phyloP scores from a whole-genome alignment of 768 basidiomycete species.

The Termitomyces sp. region DNA sequence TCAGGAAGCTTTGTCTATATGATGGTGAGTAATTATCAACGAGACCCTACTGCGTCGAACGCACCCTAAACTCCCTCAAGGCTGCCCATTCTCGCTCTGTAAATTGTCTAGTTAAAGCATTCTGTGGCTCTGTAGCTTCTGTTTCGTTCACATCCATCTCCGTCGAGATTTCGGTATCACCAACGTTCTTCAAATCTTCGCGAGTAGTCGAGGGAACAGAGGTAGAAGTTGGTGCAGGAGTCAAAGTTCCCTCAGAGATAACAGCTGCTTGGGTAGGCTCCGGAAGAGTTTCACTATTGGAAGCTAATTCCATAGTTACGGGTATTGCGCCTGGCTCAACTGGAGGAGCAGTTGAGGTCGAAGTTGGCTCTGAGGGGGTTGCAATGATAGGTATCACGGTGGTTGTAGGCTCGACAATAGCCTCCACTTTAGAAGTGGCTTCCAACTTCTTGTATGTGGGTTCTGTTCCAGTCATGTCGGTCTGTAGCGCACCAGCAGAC shows the following conservation, averaged over 20 bases:
- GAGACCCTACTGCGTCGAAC: constrained; percentile 11
- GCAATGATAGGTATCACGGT: not conserved
- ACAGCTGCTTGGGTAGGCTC: constrained; percentile 4
- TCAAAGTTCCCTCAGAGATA: constrained; percentile 3
- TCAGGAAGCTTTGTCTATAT: constrained; percentile 39
- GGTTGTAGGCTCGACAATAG: not conserved
- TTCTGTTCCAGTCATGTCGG: not conserved
- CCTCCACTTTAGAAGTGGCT: not conserved
- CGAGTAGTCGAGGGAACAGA: not conserved
- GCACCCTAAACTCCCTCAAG: constrained; percentile 62
- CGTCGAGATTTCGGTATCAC: not conserved
- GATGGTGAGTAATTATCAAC: not conserved
- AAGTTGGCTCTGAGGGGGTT: not conserved
- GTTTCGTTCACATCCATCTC: constrained; percentile 17
- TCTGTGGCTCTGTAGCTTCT: constrained; percentile 53
- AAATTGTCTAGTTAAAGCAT: constrained; percentile 62
- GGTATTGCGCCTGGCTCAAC: constrained; percentile 12
- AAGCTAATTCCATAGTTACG: constrained; percentile 10
- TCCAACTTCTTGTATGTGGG: not conserved
- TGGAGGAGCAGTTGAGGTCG: constrained; percentile 10
- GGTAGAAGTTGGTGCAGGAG: constrained; percentile 8
- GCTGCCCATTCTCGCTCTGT: constrained; percentile 69
- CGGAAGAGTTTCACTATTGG: constrained; percentile 1
- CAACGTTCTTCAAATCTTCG: not conserved
- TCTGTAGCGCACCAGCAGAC: not conserved